A percentile compares a stretch with the other conserved stretches of the same genome.
phyloP scores from a whole-genome alignment of 1,284 basidiomycete species.

The Apiotrichum laibachii region DNA sequence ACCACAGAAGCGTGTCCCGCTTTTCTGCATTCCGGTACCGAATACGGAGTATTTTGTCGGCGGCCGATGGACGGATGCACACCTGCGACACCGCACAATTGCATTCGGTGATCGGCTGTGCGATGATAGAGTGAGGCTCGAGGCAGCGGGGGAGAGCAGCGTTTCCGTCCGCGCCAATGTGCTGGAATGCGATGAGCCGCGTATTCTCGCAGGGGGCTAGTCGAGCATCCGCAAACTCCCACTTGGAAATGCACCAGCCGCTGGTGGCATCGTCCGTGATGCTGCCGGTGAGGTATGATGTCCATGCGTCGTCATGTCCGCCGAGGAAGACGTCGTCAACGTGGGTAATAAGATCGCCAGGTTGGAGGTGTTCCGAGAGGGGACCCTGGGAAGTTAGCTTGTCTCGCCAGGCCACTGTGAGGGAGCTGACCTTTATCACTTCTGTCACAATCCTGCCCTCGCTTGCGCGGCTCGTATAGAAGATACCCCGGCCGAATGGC shows the following conservation, averaged over 20 bases:
- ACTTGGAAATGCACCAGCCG: constrained; percentile 19
- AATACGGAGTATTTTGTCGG: constrained; percentile 36
- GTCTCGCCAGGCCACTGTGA: background rate
- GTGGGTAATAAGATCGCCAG: constrained; percentile 40
- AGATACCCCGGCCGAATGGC: constrained; percentile 15
- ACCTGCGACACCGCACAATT: constrained; percentile 26
- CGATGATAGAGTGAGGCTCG: constrained; percentile 33
- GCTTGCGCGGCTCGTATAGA: constrained; percentile 30
- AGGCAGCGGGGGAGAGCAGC: constrained; percentile 26
- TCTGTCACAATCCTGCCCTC: constrained; percentile 32
- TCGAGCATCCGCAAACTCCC: constrained; percentile 10
- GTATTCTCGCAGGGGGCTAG: constrained; percentile 9
- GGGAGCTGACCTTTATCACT: constrained; percentile 29
- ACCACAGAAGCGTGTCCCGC: constrained; percentile 32
- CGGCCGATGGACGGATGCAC: constrained; percentile 30
- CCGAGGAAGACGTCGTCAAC: constrained; percentile 39
- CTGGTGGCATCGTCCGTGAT: constrained; percentile 3
- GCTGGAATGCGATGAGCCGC: constrained; percentile 14
- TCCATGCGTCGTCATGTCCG: constrained; percentile 30
- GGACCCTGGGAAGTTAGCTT: background rate
- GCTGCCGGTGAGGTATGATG: constrained; percentile 25
- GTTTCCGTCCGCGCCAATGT: constrained; percentile 20
- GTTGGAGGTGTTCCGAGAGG: constrained; percentile 19
- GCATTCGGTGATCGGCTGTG: constrained; percentile 3
- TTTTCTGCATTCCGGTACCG: constrained; percentile 8